phyloP scores from a whole-genome alignment of 2,329 filamentous ascomycete species.

The Fusarium redolens region DNA sequence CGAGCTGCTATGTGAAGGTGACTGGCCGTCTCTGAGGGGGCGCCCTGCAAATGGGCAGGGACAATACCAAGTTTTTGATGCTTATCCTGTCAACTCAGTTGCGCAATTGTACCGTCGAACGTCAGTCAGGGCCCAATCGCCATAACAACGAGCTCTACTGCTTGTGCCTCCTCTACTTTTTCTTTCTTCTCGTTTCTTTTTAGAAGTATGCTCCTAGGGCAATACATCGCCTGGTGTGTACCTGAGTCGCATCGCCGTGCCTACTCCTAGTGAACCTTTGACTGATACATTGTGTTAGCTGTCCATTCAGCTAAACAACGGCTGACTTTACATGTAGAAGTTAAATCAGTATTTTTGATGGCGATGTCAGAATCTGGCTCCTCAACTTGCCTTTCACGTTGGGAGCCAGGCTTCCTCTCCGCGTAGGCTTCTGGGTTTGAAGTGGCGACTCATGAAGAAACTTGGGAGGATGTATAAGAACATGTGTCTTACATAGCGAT shows the following conservation, averaged over 20 bases:
- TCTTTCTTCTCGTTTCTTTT: background rate
- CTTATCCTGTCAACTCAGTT: background rate
- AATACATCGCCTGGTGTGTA: background rate
- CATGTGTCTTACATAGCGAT: background rate
- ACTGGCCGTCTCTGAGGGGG: background rate
- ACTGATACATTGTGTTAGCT: too few relatives aligned
- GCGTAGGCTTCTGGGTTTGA: background rate
- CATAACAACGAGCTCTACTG: background rate
- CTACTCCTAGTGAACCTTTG: background rate
- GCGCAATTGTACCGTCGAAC: too few relatives aligned
- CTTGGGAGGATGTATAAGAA: too few relatives aligned
- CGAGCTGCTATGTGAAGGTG: background rate
- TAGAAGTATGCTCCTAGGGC: background rate
- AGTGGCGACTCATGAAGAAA: background rate
- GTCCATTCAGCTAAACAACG: background rate
- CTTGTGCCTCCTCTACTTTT: background rate
- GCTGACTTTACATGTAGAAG: background rate
- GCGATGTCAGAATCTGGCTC: background rate
- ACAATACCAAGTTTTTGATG: background rate
- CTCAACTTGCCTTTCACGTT: background rate
- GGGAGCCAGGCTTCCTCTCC: background rate
- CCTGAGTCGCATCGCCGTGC: background rate
- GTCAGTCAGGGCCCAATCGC: background rate
- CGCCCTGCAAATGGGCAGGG: too few relatives aligned
- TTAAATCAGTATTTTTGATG: background rate